A percentile compares a stretch with the other conserved stretches of the same genome.
Evolutionary conservation across 2,329 filamentous ascomycete genomes (phyloP).

Genomic region (Fusarium sp.): DNA sequence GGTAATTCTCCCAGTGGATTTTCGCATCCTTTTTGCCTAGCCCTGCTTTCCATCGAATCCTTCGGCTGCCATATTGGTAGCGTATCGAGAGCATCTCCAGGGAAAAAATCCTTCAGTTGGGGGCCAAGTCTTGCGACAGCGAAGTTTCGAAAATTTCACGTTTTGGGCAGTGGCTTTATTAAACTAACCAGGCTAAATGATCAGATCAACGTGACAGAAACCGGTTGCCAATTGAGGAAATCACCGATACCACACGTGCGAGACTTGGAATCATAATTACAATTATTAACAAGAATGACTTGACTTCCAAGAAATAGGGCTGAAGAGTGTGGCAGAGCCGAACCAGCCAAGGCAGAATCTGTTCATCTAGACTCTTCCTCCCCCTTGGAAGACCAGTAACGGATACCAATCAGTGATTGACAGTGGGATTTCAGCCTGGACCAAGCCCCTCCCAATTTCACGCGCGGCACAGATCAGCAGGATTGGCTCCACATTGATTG

Average conservation of each 20-base stretch:
- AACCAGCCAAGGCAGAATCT: slow-evolving; percentile 1
- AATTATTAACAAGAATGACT: not conserved
- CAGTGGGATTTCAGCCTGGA: not conserved
- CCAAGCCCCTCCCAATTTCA: slow-evolving; percentile 8
- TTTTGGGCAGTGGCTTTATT: not conserved
- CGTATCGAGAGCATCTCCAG: not conserved
- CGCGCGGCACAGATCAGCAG: not conserved
- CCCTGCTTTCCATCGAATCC: not conserved
- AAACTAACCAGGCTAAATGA: not conserved
- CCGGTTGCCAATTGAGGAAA: not conserved
- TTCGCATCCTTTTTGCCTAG: not conserved
- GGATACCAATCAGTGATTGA: not conserved
- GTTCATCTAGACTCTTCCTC: not conserved
- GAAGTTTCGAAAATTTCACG: not conserved
- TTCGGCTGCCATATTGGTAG: not conserved
- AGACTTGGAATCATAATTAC: not conserved
- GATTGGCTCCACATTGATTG: slow-evolving; percentile 1
- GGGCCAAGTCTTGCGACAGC: not conserved
- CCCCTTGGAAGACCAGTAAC: not conserved
- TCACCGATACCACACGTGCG: not conserved
- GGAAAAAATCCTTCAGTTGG: not conserved
- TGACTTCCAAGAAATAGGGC: not conserved
- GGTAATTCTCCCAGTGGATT: not conserved
- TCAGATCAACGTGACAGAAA: not conserved
- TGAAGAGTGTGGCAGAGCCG: not conserved